Conservation (phyloP, 768 basidiomycete genomes). For the Leccinellum rugosiceps region DNA sequence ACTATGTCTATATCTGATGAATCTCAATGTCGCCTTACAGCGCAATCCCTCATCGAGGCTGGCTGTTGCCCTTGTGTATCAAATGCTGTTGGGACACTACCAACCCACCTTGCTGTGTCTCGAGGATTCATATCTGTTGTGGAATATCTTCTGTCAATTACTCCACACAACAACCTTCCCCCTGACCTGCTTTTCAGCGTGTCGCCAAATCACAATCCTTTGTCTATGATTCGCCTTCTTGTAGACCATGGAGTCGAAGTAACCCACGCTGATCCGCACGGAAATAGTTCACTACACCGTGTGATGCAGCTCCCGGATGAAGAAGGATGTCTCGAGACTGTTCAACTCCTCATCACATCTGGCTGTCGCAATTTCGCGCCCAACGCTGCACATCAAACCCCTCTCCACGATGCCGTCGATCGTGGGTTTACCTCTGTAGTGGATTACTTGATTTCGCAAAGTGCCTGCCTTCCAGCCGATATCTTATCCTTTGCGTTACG, state of each 20-base stretch:
- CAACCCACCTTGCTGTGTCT: background rate
- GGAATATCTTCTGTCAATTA: background rate
- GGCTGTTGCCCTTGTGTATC: background rate
- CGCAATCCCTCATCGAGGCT: background rate
- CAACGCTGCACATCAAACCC: background rate
- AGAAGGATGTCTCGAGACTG: background rate
- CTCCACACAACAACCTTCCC: too few relatives aligned
- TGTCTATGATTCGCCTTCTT: too few relatives aligned
- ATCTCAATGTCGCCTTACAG: background rate
- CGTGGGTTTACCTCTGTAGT: background rate
- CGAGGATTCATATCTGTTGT: background rate
- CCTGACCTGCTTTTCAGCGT: too few relatives aligned
- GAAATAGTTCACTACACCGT: too few relatives aligned
- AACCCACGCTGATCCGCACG: too few relatives aligned
- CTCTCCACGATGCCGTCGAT: background rate
- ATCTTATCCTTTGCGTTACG: background rate
- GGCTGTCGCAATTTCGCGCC: background rate
- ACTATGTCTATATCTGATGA: background rate
- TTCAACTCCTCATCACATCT: background rate
- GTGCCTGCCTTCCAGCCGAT: background rate
- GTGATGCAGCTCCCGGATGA: background rate
- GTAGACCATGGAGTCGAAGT: too few relatives aligned
- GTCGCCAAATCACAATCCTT: too few relatives aligned
- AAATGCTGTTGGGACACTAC: background rate
- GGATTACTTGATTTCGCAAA: background rate